Percentiles rank a stretch among this genome's conserved stretches.
These are phyloP conservation scores for Amaranthus cruentus DNA, from an alignment of 148 eudicot species.

Conservation along the genomic window DNA sequence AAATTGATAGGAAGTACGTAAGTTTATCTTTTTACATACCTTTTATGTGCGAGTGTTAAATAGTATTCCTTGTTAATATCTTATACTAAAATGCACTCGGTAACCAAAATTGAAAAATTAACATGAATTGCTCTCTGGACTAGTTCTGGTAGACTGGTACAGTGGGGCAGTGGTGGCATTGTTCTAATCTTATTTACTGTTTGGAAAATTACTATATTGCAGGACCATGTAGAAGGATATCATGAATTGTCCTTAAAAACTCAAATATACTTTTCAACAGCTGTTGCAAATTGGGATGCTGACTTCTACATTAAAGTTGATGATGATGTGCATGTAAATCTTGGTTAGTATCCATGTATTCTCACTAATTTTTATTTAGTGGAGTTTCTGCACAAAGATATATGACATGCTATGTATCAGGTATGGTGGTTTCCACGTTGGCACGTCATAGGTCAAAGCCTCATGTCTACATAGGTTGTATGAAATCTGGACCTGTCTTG, in stretches of 20 bases:
- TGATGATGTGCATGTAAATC: constrained; percentile 80
- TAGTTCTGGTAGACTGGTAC: too few relatives aligned
- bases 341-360: constrained; percentile 31
- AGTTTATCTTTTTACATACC: not conserved
- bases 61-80: not conserved
- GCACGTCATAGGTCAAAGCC: constrained; percentile 67
- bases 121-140: not conserved
- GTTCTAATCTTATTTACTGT: not conserved
- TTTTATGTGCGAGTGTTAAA: not conserved
- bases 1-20: too few relatives aligned
- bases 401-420: constrained; percentile 17
- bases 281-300: constrained; percentile 75
- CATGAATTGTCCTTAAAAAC: constrained; percentile 74
- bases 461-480: constrained; percentile 71
- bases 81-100: not conserved
- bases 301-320: constrained; percentile 77
- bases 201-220: constrained; percentile 17
- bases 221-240: constrained; percentile 82
- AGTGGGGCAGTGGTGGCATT: not conserved
- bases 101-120: not conserved
- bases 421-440: constrained; percentile 50
- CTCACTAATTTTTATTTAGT: not conserved
- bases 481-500: constrained; percentile 75
- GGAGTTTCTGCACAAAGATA: not conserved
- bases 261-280: constrained; percentile 58